Evolutionary conservation across 2,329 filamentous ascomycete species (phyloP).

Genomic region (Penicillium psychrosexuale): DNA sequence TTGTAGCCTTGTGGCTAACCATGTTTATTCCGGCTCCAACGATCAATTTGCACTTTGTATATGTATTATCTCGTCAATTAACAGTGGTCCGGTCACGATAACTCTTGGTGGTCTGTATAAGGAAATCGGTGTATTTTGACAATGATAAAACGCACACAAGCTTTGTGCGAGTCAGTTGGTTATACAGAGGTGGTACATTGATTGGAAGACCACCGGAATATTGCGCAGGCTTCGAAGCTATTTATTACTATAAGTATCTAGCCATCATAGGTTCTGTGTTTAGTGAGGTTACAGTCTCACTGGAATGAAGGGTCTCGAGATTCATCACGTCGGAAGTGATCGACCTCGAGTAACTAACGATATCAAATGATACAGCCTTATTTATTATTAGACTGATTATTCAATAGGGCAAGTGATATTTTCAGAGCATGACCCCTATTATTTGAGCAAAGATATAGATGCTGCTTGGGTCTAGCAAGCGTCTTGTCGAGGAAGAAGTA

Average conservation of each 20-base stretch:
- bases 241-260: not conserved
- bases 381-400: not conserved
- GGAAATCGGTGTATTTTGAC: not conserved
- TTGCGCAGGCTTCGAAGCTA: not conserved
- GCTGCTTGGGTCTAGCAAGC: not conserved
- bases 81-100: not conserved
- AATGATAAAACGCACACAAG: not conserved
- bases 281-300: not conserved
- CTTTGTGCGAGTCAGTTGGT: not conserved
- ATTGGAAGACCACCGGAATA: too few species aligned
- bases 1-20: not conserved
- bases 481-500: not conserved
- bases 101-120: too few species aligned
- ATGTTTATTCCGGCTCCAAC: not conserved
- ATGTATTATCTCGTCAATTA: not conserved
- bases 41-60: not conserved
- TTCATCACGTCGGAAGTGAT: not conserved
- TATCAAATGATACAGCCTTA: not conserved
- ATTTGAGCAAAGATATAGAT: not conserved
- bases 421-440: not conserved
- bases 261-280: not conserved
- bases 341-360: not conserved
- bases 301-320: slow-evolving; percentile 5
- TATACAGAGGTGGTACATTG: not conserved
- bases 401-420: too few species aligned